These are phyloP conservation scores for Globisporangium recalcitrans DNA, from an alignment of 352 stramenopile genomes.

Conservation along the genomic window DNA sequence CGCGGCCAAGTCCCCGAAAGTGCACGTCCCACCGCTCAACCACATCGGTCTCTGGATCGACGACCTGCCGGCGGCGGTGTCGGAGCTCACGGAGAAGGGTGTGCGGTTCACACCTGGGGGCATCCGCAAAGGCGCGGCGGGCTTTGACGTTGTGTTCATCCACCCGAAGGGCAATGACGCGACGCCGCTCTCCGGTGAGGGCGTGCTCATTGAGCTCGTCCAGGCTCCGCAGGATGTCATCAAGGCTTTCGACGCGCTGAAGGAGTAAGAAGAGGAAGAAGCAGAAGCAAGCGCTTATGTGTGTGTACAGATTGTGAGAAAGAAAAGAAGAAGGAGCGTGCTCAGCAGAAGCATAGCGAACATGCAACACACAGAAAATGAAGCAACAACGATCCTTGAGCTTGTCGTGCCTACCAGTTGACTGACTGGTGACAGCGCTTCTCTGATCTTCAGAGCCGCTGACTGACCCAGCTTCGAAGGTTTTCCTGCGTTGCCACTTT, in stretches of 20 bases:
- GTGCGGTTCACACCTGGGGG: conserved; percentile 96
- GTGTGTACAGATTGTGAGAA: background rate
- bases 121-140: conserved; percentile 95
- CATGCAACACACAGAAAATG: background rate
- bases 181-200: conserved; percentile 88
- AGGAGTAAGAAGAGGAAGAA: conserved; percentile 16
- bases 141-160: conserved; percentile 97
- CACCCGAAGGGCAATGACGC: conserved; percentile 96
- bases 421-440: background rate
- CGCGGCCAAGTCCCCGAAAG: conserved; percentile 87
- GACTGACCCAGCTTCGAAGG: no score
- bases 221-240: conserved; percentile 93
- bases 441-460: no score
- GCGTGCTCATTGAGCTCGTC: conserved; percentile 96
- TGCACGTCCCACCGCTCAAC: conserved; percentile 96
- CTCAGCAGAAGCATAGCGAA: no score
- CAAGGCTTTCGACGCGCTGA: conserved; percentile 60
- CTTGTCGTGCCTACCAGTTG: background rate
- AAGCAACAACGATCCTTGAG: background rate
- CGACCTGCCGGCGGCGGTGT: conserved; percentile 88
- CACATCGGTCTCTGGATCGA: conserved; percentile 98
- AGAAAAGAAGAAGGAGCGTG: background rate
- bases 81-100: conserved; percentile 89
- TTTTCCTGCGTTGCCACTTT: no score
- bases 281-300: background rate